Evolutionary conservation across 2,329 filamentous ascomycete genomes (phyloP), one percentile per base, ranked within the genome.

Genomic region (Neofusicoccum kwambonambiense): DNA sequence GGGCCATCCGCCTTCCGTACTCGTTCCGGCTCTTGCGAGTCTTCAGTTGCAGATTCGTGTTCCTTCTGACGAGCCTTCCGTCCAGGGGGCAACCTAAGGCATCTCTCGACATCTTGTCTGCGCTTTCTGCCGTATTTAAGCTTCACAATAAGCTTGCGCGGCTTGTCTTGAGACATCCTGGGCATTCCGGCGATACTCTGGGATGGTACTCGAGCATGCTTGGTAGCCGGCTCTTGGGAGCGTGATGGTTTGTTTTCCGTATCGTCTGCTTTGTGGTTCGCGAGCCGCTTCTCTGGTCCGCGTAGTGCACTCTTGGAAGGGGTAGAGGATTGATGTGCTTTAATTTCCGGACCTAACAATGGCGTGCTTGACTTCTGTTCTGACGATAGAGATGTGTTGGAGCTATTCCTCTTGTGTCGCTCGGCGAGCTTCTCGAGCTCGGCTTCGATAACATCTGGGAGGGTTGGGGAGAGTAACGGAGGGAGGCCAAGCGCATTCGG

Each of bases 401-500:
- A 78, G 17, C 73, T 72, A 27, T 74, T 71, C 41, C 75, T 73
- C 62, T 52, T 65, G 15, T 60, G 54, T 39, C 42, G 52, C 70
- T 72, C n/a, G 73, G 79, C 77, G 34, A 78, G 70, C 41, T 80
- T 76, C 65, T 79, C 79, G 31, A 87, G 72, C 64, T 85, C 82
- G 64, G 80, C 82, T 68, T 84, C 82, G 50, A 88, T 80, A 62
- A 82, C 82, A 2, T 82, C 78, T 6, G 85, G 85, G 3, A 88
- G 76, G 13, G 83, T 86, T 3, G 85, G 85, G 4, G 86, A 87
- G n/a, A 87, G 74, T 41, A 86, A 78, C 9, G 80, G 78, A 11
- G 85, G 85, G 17, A 87, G 73, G 63, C 73, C 78, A 31, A 77
- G 70, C 3, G 73, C 70, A 62, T 76, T 76, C 37, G 73, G 75